These are phyloP conservation scores for Mortierella claussenii DNA, from an alignment of 192 early-diverging fungal genomes.

Conservation along the genomic window DNA sequence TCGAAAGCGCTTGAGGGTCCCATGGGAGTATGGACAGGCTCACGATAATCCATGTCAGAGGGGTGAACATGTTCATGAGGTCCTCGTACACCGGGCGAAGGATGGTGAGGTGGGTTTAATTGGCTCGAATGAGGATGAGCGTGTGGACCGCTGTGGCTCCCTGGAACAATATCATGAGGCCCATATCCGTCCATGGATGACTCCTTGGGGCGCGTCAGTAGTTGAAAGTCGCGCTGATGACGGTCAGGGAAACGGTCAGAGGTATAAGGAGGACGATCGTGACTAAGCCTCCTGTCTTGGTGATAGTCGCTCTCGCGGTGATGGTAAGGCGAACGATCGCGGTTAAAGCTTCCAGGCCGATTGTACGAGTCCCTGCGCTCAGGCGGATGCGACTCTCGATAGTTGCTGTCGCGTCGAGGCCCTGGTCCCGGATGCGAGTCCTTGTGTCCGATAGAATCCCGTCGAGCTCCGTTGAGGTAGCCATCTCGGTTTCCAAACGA, in stretches of 20 bases:
- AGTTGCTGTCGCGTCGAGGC: constrained; percentile 20
- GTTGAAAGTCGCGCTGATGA: constrained; percentile 34
- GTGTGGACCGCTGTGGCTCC: not conserved
- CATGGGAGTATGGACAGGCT: constrained; percentile 1
- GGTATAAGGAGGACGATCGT: constrained; percentile 20
- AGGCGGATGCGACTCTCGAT: constrained; percentile 4
- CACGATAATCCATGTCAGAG: constrained; percentile 1
- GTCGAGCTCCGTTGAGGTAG: constrained; percentile 13
- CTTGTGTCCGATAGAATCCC: constrained; percentile 29
- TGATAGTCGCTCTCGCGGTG: constrained; percentile 25
- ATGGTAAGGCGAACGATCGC: constrained; percentile 30
- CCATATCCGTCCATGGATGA: constrained; percentile 10
- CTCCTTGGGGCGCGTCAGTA: constrained; percentile 38
- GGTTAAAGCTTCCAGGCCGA: constrained; percentile 17
- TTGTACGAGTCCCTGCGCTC: constrained; percentile 36
- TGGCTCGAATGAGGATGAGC: not conserved
- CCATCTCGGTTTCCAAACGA: constrained; percentile 24
- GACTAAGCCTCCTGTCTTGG: constrained; percentile 20
- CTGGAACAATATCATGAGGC: constrained; percentile 1
- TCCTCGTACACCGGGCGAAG: constrained; percentile 1
- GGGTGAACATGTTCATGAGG: constrained; percentile 11
- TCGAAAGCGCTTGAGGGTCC: constrained; percentile 1
- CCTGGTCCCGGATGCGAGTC: constrained; percentile 17
- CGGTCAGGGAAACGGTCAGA: constrained; percentile 26
- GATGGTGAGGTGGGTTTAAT: not conserved